Evolutionary conservation across 345 rosid species (phyloP).

Genomic region (Cardamine resedifolia): DNA sequence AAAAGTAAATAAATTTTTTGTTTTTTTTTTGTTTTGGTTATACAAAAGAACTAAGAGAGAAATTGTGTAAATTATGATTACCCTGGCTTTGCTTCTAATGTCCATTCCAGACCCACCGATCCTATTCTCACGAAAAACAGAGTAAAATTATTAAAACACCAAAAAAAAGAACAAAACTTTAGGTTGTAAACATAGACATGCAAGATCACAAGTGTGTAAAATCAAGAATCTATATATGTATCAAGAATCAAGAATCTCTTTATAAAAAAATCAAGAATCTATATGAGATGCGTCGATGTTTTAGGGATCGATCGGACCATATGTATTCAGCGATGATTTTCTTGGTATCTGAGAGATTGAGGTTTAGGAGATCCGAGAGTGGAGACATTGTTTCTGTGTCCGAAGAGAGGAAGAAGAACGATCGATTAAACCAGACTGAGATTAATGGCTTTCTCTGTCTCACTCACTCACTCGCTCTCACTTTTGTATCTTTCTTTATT

Average conservation of each 20-base stretch:
- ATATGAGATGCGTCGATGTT: neutral
- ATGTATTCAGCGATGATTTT: constrained; percentile 88
- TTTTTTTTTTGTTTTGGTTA: neutral
- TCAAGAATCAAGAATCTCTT: no score
- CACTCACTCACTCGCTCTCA: neutral
- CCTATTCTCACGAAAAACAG: constrained; percentile 42
- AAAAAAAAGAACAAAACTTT: neutral
- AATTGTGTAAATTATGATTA: constrained; percentile 28
- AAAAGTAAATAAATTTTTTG: neutral
- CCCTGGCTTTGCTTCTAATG: constrained; percentile 87
- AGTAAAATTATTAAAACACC: neutral
- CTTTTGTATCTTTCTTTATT: neutral
- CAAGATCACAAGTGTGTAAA: neutral
- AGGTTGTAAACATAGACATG: constrained; percentile 14
- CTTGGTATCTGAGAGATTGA: constrained; percentile 68
- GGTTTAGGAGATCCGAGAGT: constrained; percentile 53
- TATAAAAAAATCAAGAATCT: constrained; percentile 13
- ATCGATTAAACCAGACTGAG: neutral
- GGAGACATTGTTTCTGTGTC: neutral
- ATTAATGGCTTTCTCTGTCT: neutral
- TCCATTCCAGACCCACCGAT: constrained; percentile 86
- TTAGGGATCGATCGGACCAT: constrained; percentile 48
- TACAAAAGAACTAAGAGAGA: neutral
- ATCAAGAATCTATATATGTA: constrained; percentile 14
- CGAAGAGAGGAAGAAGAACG: neutral